Evolutionary conservation across 2,329 filamentous ascomycete species (phyloP).

Genomic region (Huntiella abstrusa): DNA sequence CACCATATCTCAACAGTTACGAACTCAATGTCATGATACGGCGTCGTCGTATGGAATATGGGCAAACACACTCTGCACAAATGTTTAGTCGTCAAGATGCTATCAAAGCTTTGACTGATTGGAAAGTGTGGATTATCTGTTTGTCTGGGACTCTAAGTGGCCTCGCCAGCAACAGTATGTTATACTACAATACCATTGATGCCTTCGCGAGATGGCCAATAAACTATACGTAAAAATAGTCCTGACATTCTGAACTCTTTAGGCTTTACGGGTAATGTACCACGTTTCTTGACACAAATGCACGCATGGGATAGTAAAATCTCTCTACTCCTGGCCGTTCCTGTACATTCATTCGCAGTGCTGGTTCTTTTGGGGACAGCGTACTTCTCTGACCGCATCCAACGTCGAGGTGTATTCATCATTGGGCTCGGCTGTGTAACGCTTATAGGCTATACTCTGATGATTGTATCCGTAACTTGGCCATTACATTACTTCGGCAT

Average conservation of each 20-base stretch:
- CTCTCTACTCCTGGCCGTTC: background rate
- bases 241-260: background rate
- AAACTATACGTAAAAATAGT: too few relatives aligned
- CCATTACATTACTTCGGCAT: background rate
- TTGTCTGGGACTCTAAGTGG: background rate
- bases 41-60: slow-evolving; percentile 2
- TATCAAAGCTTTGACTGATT: background rate
- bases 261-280: background rate
- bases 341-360: background rate
- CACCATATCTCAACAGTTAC: background rate
- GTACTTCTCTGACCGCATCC: background rate
- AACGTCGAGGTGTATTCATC: slow-evolving; percentile 1
- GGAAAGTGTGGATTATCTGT: slow-evolving; percentile 4
- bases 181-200: background rate
- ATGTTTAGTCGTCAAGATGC: background rate
- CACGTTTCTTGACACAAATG: background rate
- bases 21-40: background rate
- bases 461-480: background rate
- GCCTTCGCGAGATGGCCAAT: background rate
- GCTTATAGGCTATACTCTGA: background rate
- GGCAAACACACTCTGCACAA: background rate
- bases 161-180: slow-evolving; percentile 2
- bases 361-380: background rate
- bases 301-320: background rate
- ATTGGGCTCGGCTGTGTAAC: background rate